Conservation (phyloP, 805 yeast species). For the Wickerhamiella slavikovae region DNA sequence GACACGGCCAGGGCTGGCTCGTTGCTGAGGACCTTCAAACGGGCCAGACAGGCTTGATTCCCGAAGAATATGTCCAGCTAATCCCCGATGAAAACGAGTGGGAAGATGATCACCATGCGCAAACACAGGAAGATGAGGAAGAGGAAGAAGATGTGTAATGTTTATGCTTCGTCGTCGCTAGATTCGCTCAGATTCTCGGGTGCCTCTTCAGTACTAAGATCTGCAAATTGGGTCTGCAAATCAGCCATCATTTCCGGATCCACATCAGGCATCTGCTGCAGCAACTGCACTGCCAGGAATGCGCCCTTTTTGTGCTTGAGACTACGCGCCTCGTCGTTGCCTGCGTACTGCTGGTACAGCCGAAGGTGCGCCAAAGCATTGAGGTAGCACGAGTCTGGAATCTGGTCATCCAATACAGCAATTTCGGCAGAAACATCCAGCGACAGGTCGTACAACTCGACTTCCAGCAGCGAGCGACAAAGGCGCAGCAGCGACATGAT, state of each 20-base stretch:
- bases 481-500: slow-evolving; percentile 56
- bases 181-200: background rate
- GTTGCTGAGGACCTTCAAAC: slow-evolving; percentile 64
- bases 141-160: too few species aligned
- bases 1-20: slow-evolving; percentile 97
- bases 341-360: slow-evolving; percentile 1
- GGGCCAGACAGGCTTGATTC: slow-evolving; percentile 79
- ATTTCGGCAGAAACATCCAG: slow-evolving; percentile 41
- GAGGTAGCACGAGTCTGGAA: slow-evolving; percentile 62
- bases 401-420: slow-evolving; percentile 66
- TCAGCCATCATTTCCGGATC: slow-evolving; percentile 39
- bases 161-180: background rate
- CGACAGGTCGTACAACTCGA: slow-evolving; percentile 49
- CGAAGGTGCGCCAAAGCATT: slow-evolving; percentile 50
- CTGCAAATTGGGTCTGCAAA: too few species aligned
- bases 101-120: slow-evolving; percentile 5
- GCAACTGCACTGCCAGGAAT: slow-evolving; percentile 20
- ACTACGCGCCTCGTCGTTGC: slow-evolving; percentile 4
- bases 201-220: too few species aligned
- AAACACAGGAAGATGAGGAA: background rate
- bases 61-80: slow-evolving; percentile 75
- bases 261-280: slow-evolving; percentile 28
- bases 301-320: slow-evolving; percentile 23
- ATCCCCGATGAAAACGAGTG: slow-evolving; percentile 12
- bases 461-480: slow-evolving; percentile 56